Conservation (phyloP, 768 basidiomycete genomes). For the Suillus brevipes region DNA sequence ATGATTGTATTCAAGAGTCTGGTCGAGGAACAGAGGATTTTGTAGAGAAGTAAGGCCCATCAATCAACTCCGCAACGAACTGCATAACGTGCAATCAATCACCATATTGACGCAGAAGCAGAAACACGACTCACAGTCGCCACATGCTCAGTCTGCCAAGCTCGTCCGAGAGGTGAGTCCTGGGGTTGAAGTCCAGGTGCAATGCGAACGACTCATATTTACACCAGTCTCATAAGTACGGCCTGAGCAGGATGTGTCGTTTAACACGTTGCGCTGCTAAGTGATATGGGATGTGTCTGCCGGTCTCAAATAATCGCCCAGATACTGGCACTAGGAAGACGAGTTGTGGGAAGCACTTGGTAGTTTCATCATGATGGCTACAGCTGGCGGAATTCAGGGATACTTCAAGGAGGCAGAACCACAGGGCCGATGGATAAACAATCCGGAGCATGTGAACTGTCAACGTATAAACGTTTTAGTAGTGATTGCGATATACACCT, state of each 20-base stretch:
- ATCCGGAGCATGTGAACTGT: too few relatives aligned
- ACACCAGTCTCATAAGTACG: not conserved
- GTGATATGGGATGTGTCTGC: not conserved
- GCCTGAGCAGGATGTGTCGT: not conserved
- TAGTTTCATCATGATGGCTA: not conserved
- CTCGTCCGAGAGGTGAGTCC: not conserved
- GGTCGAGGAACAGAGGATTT: not conserved
- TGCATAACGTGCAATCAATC: not conserved
- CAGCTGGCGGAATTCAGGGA: not conserved
- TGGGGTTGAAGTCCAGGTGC: not conserved
- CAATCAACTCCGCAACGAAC: not conserved
- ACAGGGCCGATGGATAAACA: too few relatives aligned
- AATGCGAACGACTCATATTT: not conserved
- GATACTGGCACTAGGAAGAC: not conserved
- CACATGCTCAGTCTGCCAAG: not conserved
- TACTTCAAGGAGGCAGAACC: too few relatives aligned
- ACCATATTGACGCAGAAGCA: not conserved
- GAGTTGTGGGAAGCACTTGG: not conserved
- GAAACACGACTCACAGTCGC: not conserved
- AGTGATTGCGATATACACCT: too few relatives aligned
- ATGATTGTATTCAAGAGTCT: not conserved
- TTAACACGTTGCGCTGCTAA: not conserved
- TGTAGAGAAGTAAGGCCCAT: not conserved
- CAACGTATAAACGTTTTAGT: too few relatives aligned
- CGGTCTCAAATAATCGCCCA: not conserved